Conservation (phyloP, 202 grass and related monocot genomes). For the Dendrocalamus latiflorus region DNA sequence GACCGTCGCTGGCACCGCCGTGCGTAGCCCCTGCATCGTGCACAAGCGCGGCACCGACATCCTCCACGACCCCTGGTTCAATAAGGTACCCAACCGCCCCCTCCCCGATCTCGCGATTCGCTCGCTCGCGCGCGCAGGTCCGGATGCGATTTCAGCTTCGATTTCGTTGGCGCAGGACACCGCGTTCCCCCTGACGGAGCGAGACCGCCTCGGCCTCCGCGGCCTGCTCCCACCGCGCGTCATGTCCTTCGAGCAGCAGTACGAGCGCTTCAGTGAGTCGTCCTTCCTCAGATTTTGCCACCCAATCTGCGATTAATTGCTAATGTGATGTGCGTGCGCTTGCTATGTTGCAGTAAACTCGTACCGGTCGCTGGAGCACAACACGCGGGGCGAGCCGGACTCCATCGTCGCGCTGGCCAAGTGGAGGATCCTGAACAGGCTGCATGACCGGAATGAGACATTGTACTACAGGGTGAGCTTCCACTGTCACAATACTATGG, state of each 20-base stretch:
- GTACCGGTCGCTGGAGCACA: slow-evolving; percentile 77
- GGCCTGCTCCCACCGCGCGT: slow-evolving; percentile 94
- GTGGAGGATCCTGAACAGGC: slow-evolving; percentile 96
- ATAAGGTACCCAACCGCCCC: too few species aligned
- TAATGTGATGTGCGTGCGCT: not conserved
- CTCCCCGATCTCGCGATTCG: too few species aligned
- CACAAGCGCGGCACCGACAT: too few species aligned
- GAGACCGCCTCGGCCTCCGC: slow-evolving; percentile 85
- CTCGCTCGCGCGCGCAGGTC: too few species aligned
- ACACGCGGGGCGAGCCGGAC: slow-evolving; percentile 62
- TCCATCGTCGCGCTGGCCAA: slow-evolving; percentile 74
- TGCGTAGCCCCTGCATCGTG: too few species aligned
- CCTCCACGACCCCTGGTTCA: too few species aligned
- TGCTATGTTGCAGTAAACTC: slow-evolving; percentile 63
- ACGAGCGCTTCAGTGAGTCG: slow-evolving; percentile 93
- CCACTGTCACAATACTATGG: not conserved
- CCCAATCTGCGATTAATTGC: not conserved
- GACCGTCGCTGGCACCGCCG: too few species aligned
- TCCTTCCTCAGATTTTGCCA: not conserved
- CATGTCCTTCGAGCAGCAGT: slow-evolving; percentile 95
- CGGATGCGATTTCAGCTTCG: too few species aligned
- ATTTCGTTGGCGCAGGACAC: too few species aligned
- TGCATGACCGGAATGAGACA: slow-evolving; percentile 96
- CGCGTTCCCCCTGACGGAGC: slow-evolving; percentile 46
- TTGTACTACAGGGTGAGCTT: slow-evolving; percentile 91